These are phyloP conservation scores for Colletotrichum euphorbiae DNA, from an alignment of 2,329 filamentous ascomycete species.

Conservation along the genomic window DNA sequence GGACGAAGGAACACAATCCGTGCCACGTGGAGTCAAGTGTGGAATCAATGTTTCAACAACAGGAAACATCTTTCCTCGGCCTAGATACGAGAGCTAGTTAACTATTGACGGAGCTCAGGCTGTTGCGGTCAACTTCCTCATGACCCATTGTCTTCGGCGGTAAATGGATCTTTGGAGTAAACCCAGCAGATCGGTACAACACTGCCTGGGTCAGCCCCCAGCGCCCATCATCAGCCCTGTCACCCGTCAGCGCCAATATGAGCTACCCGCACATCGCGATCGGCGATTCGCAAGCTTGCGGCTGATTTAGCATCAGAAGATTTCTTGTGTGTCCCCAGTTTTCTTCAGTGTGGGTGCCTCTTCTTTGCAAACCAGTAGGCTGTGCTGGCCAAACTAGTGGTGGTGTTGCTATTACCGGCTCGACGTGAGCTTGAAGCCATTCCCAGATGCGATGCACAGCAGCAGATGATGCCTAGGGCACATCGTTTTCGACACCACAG, in stretches of 20 bases:
- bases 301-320: not conserved
- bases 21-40: not conserved
- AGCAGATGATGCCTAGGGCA: not conserved
- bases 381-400: not conserved
- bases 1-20: not conserved
- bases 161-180: not conserved
- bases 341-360: not conserved
- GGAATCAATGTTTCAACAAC: not conserved
- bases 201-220: constrained; percentile 7
- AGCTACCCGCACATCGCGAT: not conserved
- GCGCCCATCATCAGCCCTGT: not conserved
- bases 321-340: not conserved
- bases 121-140: not conserved
- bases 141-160: not conserved
- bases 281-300: not conserved
- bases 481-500: not conserved
- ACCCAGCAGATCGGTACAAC: constrained; percentile 1
- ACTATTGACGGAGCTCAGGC: too few species aligned
- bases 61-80: not conserved
- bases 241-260: not conserved
- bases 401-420: constrained; percentile 2
- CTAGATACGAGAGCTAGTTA: not conserved
- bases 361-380: not conserved
- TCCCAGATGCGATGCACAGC: not conserved
- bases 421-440: constrained; percentile 7